phyloP scores from a whole-genome alignment of 352 stramenopile species.

The Blastocystis sp. region DNA sequence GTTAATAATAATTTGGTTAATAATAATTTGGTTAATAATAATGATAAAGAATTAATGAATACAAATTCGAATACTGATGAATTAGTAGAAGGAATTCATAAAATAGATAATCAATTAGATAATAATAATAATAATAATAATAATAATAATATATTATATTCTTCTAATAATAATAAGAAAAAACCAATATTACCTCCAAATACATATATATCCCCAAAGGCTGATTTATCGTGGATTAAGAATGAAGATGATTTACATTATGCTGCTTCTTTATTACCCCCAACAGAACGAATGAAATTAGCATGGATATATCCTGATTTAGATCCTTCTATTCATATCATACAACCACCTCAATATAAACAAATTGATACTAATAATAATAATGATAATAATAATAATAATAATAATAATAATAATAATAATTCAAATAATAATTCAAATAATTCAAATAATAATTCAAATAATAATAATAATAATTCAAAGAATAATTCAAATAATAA shows the following conservation, averaged over 20 bases:
- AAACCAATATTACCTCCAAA: conserved; percentile 2
- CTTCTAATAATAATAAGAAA: background rate
- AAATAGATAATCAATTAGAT: background rate
- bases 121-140: background rate
- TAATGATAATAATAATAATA: no score
- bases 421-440: no score
- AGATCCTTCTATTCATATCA: background rate
- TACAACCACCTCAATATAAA: no score
- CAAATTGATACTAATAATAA: no score
- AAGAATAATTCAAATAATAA: no score
- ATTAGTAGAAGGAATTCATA: background rate
- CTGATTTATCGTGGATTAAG: conserved; percentile 13
- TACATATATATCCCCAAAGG: no score
- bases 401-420: no score
- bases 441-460: no score
- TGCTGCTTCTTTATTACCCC: conserved; percentile 11
- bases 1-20: background rate
- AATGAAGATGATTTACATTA: conserved; percentile 6
- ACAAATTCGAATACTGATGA: background rate
- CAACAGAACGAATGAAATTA: conserved; percentile 9
- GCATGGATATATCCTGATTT: conserved; percentile 4
- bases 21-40: background rate
- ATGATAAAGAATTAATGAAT: background rate
- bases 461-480: no score
- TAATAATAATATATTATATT: background rate